Evolutionary conservation across 2,329 filamentous ascomycete species (phyloP), one percentile per base, ranked within the genome.

Genomic region (Botrytis fragariae): DNA sequence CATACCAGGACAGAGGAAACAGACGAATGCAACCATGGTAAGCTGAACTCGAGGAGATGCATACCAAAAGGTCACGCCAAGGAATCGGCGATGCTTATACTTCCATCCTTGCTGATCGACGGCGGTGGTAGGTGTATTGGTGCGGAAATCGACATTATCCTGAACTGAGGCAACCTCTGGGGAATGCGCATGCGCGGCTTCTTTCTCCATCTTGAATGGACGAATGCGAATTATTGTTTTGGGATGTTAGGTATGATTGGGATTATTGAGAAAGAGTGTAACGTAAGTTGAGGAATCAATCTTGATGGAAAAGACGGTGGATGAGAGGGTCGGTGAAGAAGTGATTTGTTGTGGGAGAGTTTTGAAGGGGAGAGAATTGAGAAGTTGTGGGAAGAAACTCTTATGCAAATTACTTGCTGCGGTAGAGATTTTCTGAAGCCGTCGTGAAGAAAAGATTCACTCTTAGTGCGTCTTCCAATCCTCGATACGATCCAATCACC

Each of bases 41-140:
- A 95, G 86, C 83, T 95, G 92, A 65, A 90, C 82, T 79, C 90
- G 88, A 20, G 92, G 92, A 73, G 92, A 93, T 35, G 92, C 92
- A 81, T 92, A 94, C 86, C 90, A 93, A 12, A 91, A 74, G 76
- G 86, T 86, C 73, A 83, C 82, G 68, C 84, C 83, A 29, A 87
- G 86, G 73, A 93, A 74, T 73, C 84, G 86, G 79, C 89, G 79
- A 67, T 86, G 84, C 79, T 87, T 89, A 85, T 94, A 93, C 83
- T 90, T 91, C 91, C 91, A 93, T 75, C 87, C 87, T 20, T 44
- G 6, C 4, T 59, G 48, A 32, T 69, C 18, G 39, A 72, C 60
- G 3, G 54, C 39, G 1, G 67, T 64, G 9, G 44, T 48, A 39
- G 62, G 63, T n/a, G 45, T 59, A n/a, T 61, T 54, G 14, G 42